These are phyloP conservation scores for Chara braunii DNA, from an alignment of 139 green algal genomes.

Conservation along the genomic window DNA sequence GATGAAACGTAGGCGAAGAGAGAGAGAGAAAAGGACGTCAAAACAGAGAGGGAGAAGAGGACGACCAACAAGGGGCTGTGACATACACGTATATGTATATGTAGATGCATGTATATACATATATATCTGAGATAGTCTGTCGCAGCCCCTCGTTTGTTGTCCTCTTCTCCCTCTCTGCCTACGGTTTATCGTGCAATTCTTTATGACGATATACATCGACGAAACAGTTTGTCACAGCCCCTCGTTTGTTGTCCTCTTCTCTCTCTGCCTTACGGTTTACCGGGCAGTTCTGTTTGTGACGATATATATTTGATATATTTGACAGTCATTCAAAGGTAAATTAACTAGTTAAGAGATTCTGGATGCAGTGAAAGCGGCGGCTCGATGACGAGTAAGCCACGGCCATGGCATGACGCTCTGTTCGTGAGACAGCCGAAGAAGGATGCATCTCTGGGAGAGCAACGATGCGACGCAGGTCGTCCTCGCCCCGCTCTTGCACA, in stretches of 20 bases:
- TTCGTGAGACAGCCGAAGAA: too few relatives aligned
- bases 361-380: too few relatives aligned
- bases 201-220: constrained; percentile 6
- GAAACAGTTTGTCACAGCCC: too few relatives aligned
- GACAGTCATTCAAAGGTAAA: too few relatives aligned
- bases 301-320: too few relatives aligned
- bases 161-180: background rate
- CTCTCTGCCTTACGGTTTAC: too few relatives aligned
- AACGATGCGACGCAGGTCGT: background rate
- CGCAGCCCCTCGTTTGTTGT: background rate
- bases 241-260: too few relatives aligned
- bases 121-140: background rate
- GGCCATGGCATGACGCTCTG: too few relatives aligned
- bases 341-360: too few relatives aligned
- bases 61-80: background rate
- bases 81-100: background rate
- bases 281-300: too few relatives aligned
- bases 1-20: background rate
- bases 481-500: background rate
- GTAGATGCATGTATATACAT: background rate
- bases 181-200: background rate
- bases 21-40: background rate
- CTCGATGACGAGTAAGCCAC: too few relatives aligned
- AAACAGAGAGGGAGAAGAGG: constrained; percentile 5
- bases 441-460: background rate